These are phyloP conservation scores for Termitomyces sp. DNA, from an alignment of 768 basidiomycete species.

Conservation along the genomic window DNA sequence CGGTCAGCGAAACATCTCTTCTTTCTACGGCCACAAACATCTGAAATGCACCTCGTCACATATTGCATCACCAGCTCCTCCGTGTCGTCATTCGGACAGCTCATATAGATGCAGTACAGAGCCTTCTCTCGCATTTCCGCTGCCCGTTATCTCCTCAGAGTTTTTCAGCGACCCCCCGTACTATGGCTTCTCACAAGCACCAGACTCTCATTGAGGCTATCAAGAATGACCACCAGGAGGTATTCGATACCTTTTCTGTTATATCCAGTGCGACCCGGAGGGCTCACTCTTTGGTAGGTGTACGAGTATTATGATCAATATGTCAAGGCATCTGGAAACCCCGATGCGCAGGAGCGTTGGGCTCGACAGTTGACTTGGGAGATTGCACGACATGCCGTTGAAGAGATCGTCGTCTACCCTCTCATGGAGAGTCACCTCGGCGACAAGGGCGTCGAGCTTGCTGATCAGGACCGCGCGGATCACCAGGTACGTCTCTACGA, in stretches of 20 bases:
- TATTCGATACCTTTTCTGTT: constrained; percentile 13
- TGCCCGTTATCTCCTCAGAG: no score
- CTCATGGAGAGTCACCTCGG: constrained; percentile 60
- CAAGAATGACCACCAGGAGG: constrained; percentile 51
- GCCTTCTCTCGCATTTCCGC: neutral
- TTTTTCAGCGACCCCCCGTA: neutral
- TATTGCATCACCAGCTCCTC: neutral
- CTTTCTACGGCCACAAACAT: no score
- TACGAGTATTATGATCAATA: constrained; percentile 56
- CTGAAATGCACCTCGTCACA: no score
- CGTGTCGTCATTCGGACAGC: neutral
- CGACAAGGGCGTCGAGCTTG: constrained; percentile 44
- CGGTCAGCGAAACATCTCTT: no score
- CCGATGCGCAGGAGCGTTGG: constrained; percentile 52
- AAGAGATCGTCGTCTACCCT: constrained; percentile 65
- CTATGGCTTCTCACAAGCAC: constrained; percentile 21
- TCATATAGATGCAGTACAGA: neutral
- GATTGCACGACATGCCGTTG: constrained; percentile 58
- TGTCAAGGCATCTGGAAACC: constrained; percentile 36
- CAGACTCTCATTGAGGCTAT: constrained; percentile 39
- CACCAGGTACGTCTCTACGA: constrained; percentile 48
- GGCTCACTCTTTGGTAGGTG: constrained; percentile 37
- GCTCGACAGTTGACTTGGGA: constrained; percentile 58
- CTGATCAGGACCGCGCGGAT: constrained; percentile 54
- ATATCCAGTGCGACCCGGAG: neutral